Percentiles rank a stretch among this genome's conserved stretches.
Conservation (phyloP, 805 yeast species). For the Debaryomyces prosopidis region DNA sequence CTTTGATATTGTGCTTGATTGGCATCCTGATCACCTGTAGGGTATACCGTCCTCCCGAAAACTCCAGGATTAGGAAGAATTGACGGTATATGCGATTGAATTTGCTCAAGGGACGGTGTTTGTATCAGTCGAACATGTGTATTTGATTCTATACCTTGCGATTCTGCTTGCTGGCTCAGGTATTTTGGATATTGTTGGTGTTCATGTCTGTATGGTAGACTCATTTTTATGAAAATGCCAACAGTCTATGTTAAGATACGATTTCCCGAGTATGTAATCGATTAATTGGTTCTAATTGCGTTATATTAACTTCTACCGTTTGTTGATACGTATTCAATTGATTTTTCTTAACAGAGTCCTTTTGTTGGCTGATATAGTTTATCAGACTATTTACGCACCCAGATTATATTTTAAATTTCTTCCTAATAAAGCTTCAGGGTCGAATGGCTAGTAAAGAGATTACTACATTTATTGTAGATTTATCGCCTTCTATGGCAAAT, state of each 20-base stretch:
- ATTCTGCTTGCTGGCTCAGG: slow-evolving; percentile 1
- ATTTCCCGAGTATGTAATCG: neutral
- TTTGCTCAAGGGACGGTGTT: neutral
- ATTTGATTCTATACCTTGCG: slow-evolving; percentile 1
- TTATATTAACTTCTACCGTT: no score
- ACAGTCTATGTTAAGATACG: neutral
- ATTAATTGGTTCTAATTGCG: neutral
- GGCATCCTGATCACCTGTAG: neutral
- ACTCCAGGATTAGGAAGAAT: neutral
- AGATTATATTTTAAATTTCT: neutral
- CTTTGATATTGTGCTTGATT: no score
- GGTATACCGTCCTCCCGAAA: neutral
- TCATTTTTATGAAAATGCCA: slow-evolving; percentile 4
- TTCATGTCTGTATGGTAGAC: slow-evolving; percentile 5
- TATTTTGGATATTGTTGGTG: slow-evolving; percentile 8
- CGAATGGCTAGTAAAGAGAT: slow-evolving; percentile 39
- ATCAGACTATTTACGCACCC: neutral
- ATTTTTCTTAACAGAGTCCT: no score
- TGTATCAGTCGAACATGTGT: neutral
- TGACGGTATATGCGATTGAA: neutral
- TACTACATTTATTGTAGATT: slow-evolving; percentile 52
- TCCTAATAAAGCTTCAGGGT: neutral
- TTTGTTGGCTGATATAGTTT: neutral
- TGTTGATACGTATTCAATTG: no score
- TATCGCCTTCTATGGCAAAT: slow-evolving; percentile 45